Percentiles rank a stretch among this genome's conserved stretches.
Evolutionary conservation across 2,329 filamentous ascomycete species (phyloP).

Genomic region (Aureobasidium sp.): DNA sequence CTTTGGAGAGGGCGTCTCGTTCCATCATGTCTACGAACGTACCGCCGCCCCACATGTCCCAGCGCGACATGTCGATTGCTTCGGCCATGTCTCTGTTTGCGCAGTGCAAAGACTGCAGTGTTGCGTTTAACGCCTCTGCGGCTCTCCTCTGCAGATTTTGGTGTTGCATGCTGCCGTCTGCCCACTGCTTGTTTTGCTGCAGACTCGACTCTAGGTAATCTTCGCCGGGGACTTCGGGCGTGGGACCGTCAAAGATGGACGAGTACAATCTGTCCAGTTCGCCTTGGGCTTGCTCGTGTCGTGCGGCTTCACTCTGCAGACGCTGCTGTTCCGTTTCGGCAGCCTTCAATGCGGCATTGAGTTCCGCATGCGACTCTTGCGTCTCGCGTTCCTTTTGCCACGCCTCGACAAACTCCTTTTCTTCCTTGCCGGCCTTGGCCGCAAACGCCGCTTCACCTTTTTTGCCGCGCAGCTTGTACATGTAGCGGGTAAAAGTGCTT

Average conservation of each 20-base stretch:
- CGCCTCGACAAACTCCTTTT: conserved; percentile 49
- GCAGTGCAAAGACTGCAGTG: conserved; percentile 30
- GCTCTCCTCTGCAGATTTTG: conserved; percentile 41
- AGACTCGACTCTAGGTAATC: conserved; percentile 38
- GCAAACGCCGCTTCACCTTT: conserved; percentile 40
- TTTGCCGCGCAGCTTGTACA: conserved; percentile 46
- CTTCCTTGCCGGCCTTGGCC: conserved; percentile 47
- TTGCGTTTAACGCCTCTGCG: conserved; percentile 28
- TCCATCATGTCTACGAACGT: conserved; percentile 48
- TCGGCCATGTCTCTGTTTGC: conserved; percentile 37
- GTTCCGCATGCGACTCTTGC: conserved; percentile 36
- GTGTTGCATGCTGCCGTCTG: conserved; percentile 19
- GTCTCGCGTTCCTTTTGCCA: conserved; percentile 44
- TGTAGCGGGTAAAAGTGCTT: conserved; percentile 46
- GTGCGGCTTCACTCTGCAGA: conserved; percentile 32
- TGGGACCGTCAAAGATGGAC: conserved; percentile 49
- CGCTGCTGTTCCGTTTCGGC: conserved; percentile 33
- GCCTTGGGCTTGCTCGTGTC: conserved; percentile 38
- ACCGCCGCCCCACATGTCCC: conserved; percentile 48
- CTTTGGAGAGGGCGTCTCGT: conserved; percentile 43
- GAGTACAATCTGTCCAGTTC: conserved; percentile 48
- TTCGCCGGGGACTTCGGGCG: conserved; percentile 48
- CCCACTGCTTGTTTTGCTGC: conserved; percentile 13
- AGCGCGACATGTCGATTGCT: conserved; percentile 36
- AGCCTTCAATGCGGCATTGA: conserved; percentile 36